Conservation (phyloP, 108 stramenopile genomes). For the Discostella stelligeroides region DNA sequence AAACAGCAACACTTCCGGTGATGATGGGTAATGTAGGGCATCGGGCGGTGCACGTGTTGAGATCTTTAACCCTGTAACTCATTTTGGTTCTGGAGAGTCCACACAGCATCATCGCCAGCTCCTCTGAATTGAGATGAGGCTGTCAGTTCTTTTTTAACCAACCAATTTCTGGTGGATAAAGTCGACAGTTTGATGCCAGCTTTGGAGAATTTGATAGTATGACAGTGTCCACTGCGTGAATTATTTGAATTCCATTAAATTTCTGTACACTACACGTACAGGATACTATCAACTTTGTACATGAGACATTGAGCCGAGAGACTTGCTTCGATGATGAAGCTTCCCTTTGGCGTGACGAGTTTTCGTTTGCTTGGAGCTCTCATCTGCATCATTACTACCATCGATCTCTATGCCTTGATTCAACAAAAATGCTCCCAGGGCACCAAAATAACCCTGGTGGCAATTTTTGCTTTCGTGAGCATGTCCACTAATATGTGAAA, state of each 20-base stretch:
- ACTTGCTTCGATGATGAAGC: conserved; percentile 35
- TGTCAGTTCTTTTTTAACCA: too few relatives aligned
- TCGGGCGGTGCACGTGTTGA: too few relatives aligned
- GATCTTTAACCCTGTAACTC: too few relatives aligned
- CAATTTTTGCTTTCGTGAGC: neutral
- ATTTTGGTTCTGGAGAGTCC: too few relatives aligned
- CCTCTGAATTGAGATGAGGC: too few relatives aligned
- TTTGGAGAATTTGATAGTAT: too few relatives aligned
- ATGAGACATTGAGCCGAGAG: conserved; percentile 19
- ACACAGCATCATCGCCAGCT: too few relatives aligned
- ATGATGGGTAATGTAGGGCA: neutral
- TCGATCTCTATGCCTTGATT: conserved; percentile 64
- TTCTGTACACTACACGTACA: neutral
- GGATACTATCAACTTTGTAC: neutral
- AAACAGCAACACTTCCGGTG: too few relatives aligned
- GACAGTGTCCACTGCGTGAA: too few relatives aligned
- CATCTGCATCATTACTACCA: conserved; percentile 7
- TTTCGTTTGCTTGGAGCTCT: conserved; percentile 18
- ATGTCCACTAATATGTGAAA: neutral
- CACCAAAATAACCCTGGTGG: conserved; percentile 85
- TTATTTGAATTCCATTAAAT: neutral
- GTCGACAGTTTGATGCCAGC: too few relatives aligned
- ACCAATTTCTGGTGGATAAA: too few relatives aligned
- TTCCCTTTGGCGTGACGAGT: conserved; percentile 6
- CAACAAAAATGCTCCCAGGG: conserved; percentile 89